Conservation (phyloP, 2,329 filamentous ascomycete genomes). For the Aspergillus unguis region DNA sequence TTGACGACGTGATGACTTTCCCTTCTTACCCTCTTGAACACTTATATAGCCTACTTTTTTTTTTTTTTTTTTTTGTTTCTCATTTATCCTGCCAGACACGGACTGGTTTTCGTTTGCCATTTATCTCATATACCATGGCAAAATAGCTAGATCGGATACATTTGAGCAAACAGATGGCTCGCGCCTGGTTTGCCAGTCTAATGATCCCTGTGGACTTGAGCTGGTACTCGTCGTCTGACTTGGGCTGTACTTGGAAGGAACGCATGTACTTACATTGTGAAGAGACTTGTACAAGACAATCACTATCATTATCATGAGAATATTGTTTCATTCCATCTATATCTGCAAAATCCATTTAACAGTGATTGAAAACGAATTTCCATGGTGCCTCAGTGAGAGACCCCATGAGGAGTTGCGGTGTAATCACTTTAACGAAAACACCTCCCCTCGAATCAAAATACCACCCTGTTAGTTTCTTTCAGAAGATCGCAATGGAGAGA, state of each 20-base stretch:
- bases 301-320: background rate
- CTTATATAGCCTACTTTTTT: background rate
- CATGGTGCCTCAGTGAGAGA: no score
- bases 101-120: conserved; percentile 2
- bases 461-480: no score
- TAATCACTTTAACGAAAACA: background rate
- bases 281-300: background rate
- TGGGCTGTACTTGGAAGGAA: background rate
- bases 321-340: background rate
- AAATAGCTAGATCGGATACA: conserved; percentile 12
- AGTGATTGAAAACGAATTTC: no score
- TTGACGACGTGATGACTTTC: conserved; percentile 1
- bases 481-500: no score
- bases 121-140: background rate
- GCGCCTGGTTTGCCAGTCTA: conserved; percentile 14
- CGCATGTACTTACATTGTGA: conserved; percentile 7
- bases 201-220: conserved; percentile 9
- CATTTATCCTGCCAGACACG: background rate
- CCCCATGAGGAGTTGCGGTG: background rate
- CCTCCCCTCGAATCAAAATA: no score
- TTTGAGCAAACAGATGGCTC: conserved; percentile 11
- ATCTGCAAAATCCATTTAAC: no score
- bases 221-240: conserved; percentile 11
- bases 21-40: conserved; percentile 17
- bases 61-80: background rate